Percentiles rank a stretch among this genome's conserved stretches.
Evolutionary conservation across 768 basidiomycete genomes (phyloP).

Genomic region (Podaxis sp.): DNA sequence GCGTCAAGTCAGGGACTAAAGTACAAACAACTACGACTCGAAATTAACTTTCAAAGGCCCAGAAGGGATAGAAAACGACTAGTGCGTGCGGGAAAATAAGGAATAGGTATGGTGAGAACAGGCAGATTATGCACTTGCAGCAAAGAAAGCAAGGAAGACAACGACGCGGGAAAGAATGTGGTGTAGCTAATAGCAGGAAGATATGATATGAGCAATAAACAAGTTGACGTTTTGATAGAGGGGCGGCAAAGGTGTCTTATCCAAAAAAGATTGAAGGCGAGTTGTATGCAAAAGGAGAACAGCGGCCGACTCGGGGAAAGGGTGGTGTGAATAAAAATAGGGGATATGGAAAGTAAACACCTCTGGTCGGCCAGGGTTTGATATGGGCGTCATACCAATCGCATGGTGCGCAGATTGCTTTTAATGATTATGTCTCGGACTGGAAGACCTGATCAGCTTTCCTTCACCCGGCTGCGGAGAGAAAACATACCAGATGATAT

Average conservation of each 20-base stretch:
- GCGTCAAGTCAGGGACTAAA: background rate
- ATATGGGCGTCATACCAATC: slow-evolving; percentile 34
- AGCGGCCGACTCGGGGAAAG: background rate
- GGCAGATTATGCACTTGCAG: background rate
- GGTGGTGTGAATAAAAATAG: background rate
- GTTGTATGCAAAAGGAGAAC: background rate
- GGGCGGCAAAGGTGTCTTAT: background rate
- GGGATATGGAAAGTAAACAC: background rate
- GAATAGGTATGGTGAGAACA: background rate
- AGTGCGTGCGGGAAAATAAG: background rate
- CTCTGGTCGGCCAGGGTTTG: background rate
- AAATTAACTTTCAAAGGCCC: background rate
- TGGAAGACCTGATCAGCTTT: slow-evolving; percentile 20
- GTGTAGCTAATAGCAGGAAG: background rate
- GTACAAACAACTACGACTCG: background rate
- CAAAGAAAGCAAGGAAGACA: background rate
- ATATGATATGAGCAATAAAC: slow-evolving; percentile 5
- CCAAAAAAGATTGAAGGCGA: background rate
- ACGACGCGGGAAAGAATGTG: background rate
- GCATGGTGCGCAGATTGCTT: slow-evolving; percentile 57
- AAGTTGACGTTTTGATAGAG: background rate
- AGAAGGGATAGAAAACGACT: slow-evolving; percentile 6
- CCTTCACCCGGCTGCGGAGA: slow-evolving; percentile 3
- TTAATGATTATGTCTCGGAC: slow-evolving; percentile 72
- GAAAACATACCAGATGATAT: slow-evolving; percentile 60